Evolutionary conservation across 2,329 filamentous ascomycete species (phyloP), one percentile per base, ranked within the genome.

Genomic region (Fusarium tanahbumbuense): DNA sequence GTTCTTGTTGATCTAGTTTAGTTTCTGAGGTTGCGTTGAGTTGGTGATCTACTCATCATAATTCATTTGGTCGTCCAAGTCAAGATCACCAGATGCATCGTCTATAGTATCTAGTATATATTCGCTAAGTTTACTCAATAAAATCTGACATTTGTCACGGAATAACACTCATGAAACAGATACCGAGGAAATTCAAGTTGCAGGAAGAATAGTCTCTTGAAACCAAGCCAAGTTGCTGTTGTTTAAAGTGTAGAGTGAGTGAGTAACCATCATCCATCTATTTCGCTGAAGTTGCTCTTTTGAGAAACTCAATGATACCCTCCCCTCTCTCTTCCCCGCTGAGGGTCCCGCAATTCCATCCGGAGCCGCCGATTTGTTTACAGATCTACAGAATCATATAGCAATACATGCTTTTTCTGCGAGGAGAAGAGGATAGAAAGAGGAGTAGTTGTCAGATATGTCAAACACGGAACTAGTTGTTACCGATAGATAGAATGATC

Each of bases 221-320:
- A 56, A 56, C 53, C 20, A 48, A 48, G 15, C 30, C 13, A 42
- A 49, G 13, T 27, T 34, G 12, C 18, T 30, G 27, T 15, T 5
- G 30, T 16, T 6, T 27, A 45, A 42, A 9, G 20, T 23, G 23
- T 44, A 28, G 32, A 47, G 28, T 44, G 30, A 32, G 30, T 41
- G 65, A 60, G 34, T 37, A n/a, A 37, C 34, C 34, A 37, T 37
- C 34, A n/a, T 37, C 34, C 18, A 52, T 48, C 54, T 44, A 48
- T 40, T 37, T 65, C 62, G 54, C 62, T 44, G 54, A n/a, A 65
- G 37, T 65, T 65, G 34, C 54, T 37, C 11, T 34, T 60, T 65
- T 54, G 6, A 65, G 61, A 53, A 25, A 22, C 25, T 48, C 28
- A 11, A 56, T 56, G 41, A 47, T 67, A 67, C 64, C 64, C 46